Conservation (phyloP, 305 asterid genomes). For the Solanum aculeatissimum region DNA sequence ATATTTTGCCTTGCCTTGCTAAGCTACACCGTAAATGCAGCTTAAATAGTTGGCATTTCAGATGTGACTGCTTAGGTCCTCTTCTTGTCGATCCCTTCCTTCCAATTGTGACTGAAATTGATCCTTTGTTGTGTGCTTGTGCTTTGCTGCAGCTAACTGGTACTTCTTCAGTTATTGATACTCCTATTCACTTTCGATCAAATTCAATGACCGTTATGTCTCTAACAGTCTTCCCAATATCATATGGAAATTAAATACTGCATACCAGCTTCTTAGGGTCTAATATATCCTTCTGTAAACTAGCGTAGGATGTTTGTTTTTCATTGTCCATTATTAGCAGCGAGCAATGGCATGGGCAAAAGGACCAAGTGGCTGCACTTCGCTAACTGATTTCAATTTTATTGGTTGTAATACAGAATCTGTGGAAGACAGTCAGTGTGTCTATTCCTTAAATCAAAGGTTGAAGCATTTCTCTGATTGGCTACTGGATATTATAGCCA, state of each 20-base stretch:
- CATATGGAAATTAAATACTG: neutral
- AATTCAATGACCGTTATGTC: neutral
- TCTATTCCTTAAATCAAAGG: constrained; percentile 75
- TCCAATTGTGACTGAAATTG: neutral
- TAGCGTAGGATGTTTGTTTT: neutral
- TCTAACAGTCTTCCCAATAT: neutral
- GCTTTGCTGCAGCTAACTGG: neutral
- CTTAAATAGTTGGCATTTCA: neutral
- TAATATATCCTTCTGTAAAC: neutral
- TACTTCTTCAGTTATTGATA: neutral
- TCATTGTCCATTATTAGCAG: neutral
- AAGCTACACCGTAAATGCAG: neutral
- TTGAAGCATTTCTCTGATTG: constrained; percentile 89
- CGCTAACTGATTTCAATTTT: neutral
- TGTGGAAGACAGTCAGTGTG: constrained; percentile 31
- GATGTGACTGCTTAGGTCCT: neutral
- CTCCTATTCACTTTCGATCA: neutral
- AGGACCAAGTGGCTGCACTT: neutral
- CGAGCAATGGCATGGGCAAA: neutral
- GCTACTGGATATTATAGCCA: constrained; percentile 94
- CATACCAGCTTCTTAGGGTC: neutral
- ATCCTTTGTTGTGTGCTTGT: neutral
- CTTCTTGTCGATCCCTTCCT: neutral
- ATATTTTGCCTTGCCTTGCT: neutral
- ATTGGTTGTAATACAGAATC: constrained; percentile 9